phyloP scores from a whole-genome alignment of 805 yeast species.

The Peterozyma toletana region DNA sequence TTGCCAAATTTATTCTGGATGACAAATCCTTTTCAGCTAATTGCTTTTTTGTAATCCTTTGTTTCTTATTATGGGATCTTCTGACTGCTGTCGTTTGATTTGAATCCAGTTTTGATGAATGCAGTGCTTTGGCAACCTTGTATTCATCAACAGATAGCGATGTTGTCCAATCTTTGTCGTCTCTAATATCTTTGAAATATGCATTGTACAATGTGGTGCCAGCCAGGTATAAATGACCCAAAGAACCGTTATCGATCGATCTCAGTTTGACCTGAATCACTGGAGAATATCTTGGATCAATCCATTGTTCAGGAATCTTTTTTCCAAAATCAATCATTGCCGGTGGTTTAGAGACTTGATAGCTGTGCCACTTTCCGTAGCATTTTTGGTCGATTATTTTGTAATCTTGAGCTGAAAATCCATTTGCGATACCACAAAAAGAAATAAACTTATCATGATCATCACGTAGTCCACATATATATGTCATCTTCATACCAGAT shows the following conservation, averaged over 20 bases:
- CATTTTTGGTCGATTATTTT: slow-evolving; percentile 50
- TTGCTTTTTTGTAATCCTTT: slow-evolving; percentile 12
- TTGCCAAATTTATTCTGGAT: slow-evolving; percentile 3
- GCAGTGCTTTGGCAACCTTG: slow-evolving; percentile 24
- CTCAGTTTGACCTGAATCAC: slow-evolving; percentile 83
- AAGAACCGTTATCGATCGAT: slow-evolving; percentile 45
- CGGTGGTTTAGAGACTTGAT: slow-evolving; percentile 32
- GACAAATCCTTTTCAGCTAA: slow-evolving; percentile 11
- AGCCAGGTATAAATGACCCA: slow-evolving; percentile 43
- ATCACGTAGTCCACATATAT: slow-evolving; percentile 63
- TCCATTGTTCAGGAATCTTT: slow-evolving; percentile 66
- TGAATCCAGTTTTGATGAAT: slow-evolving; percentile 11
- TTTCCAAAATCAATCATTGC: slow-evolving; percentile 46
- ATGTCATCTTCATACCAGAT: slow-evolving; percentile 64
- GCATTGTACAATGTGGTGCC: slow-evolving; percentile 73
- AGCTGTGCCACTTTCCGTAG: slow-evolving; percentile 52
- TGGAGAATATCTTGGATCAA: slow-evolving; percentile 67
- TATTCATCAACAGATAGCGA: slow-evolving; percentile 53
- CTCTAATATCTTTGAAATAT: slow-evolving; percentile 58
- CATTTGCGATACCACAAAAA: slow-evolving; percentile 80
- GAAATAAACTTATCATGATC: slow-evolving; percentile 40
- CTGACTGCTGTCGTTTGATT: slow-evolving; percentile 17
- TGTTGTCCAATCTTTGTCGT: slow-evolving; percentile 57
- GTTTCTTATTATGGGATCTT: slow-evolving; percentile 22
- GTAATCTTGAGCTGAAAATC: slow-evolving; percentile 61